Base-by-base conservation (phyloP, 2,329 filamentous ascomycete genomes). In the Curvularia sp. region DNA sequence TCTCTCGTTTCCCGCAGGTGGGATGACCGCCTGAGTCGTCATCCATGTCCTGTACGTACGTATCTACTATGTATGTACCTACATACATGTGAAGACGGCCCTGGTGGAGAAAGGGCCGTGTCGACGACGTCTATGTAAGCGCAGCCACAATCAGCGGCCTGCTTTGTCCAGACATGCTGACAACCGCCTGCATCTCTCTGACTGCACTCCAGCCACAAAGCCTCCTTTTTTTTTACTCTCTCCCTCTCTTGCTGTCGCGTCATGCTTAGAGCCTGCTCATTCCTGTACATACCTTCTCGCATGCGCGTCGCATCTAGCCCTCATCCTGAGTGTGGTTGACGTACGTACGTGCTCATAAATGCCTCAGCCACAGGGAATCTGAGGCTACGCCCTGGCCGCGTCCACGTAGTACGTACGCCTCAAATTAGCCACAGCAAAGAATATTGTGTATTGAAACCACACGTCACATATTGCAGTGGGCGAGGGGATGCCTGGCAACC, bases 161-260 rank as follows among this genome's bases (percentile, higher is more conserved):
- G 64, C 64, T 53, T 57, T 49, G 25, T 53, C 39, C 55, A 54
- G 53, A 61, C 50, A 54, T 67, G 65, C 65, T 67, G 60, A 67
- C 64, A 61, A 55, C 50, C 41, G 38, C 38, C 25, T n/a, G 25
- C 34, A 19, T 46, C 43, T 30, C 25, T 30, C 46, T 63, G 61
- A 61, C 55, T 59, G 45, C 49, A 50, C 52, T 43, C 19, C 41
- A 60, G 51, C 60, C 62, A 59, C 59, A 47, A 51, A 13, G 15
- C 6, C 34, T 1, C 18, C 5, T 2, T 36, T n/a, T 34, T 18
- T 13, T 36, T 13, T 18, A 15, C 34, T 36, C 6, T 27, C 25
- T 27, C 25, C 7, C 25, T 27, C 25, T n/a, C n/a, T n/a, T 36
- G 32, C 32, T 2, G 6, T 36, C 12, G 10, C 10, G 32, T 36